Base-by-base conservation (phyloP, 805 yeast species). In the Millerago galiae region DNA sequence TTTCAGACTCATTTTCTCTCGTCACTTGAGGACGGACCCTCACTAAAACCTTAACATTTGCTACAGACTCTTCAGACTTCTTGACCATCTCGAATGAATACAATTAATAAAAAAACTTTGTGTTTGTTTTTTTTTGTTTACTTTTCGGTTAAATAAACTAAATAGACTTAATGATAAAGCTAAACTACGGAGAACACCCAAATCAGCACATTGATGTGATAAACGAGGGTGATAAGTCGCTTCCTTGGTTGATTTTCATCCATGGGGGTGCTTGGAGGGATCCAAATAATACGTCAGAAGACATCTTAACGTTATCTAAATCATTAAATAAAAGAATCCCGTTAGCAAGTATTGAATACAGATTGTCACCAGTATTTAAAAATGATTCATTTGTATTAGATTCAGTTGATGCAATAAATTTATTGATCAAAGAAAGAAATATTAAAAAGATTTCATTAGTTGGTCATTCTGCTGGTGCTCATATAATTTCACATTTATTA, bases 231-330 rank as follows among this genome's bases (percentile, higher is more conserved):
- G 8, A 9, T 4, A 13, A 16, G 13, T 6, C 42, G 32, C 5
- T 10, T 34, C 41, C 55, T 2, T 60, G 74, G 15, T 41, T 76
- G 6, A 70, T 85, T 1, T 80, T 78, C 50, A 71, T 87, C 32
- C 96, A 87, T 61, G 96, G 96, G 1, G 96, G 96, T 0, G 95
- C 89, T 0, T 87, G 95, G 95, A 68, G 86, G 47, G 95, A 83
- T 54, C 75, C 79, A 1, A 56, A 48, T 3, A 81, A 82, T 55
- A 81, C 89, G 0, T 71, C 63, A 24, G 60, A 70, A 32, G 91
- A 83, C 52, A 77, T 75, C 41, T 64, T 63, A 9, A 50, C 48
- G 11, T 44, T 79, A 35, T 33, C 50, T 14, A 28, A 37, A 12
- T 11, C 15, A 48, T 60, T 17, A 30, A 40, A 8, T 42, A 50